These are phyloP conservation scores for Pneumocystis carinii DNA, from an alignment of 1,139 yeast genomes.

Conservation along the genomic window DNA sequence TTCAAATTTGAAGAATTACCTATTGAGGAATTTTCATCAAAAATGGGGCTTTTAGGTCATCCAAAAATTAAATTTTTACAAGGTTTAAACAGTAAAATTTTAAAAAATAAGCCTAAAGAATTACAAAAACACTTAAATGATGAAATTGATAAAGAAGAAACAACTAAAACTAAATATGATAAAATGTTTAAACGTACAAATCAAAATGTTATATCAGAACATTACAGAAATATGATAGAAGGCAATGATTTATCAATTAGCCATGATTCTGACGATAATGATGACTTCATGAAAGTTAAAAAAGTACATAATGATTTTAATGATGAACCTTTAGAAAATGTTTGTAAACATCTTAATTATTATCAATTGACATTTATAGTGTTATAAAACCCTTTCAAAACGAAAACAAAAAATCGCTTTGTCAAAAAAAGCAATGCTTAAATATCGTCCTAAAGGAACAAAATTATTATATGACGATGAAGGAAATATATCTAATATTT, in stretches of 20 bases:
- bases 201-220: conserved; percentile 82
- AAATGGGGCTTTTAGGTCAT: conserved; percentile 89
- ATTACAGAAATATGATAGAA: conserved; percentile 48
- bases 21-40: conserved; percentile 67
- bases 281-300: conserved; percentile 72
- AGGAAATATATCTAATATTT: conserved; percentile 76
- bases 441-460: conserved; percentile 46
- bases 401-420: conserved; percentile 79
- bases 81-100: conserved; percentile 34
- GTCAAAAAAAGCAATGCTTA: conserved; percentile 64
- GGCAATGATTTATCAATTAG: conserved; percentile 24
- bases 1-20: conserved; percentile 67
- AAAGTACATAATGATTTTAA: conserved; percentile 52
- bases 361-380: conserved; percentile 2
- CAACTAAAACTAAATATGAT: conserved; percentile 75
- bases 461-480: conserved; percentile 86
- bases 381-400: conserved; percentile 39
- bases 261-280: conserved; percentile 33
- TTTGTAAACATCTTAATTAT: conserved; percentile 19
- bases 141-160: conserved; percentile 21
- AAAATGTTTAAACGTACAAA: conserved; percentile 91
- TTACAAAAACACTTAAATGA: conserved; percentile 18
- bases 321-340: conserved; percentile 19
- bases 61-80: conserved; percentile 68
- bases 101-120: conserved; percentile 43